Conservation (phyloP, 2,329 filamentous ascomycete genomes). For the Parafenestella ontariensis region DNA sequence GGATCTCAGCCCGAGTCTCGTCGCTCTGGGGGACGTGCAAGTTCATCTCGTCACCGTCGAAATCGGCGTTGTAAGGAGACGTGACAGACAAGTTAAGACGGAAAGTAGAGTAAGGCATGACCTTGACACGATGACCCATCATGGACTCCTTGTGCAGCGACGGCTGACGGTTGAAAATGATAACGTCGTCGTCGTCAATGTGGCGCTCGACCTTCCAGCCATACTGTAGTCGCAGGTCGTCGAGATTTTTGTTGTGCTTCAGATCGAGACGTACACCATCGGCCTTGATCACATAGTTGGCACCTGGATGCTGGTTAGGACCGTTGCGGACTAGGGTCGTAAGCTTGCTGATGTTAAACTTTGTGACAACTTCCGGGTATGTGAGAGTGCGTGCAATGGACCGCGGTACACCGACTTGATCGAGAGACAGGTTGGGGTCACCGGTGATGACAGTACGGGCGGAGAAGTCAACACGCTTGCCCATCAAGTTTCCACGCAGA, state of each 20-base stretch:
- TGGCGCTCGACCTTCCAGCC: conserved; percentile 99
- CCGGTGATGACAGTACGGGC: conserved; percentile 99
- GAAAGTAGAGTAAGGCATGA: conserved; percentile 99
- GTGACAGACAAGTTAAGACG: conserved; percentile 96
- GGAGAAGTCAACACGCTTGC: conserved; percentile 94
- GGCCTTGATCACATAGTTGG: conserved; percentile 93
- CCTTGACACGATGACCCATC: conserved; percentile 98
- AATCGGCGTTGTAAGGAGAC: conserved; percentile 99
- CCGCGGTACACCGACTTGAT: conserved; percentile 95
- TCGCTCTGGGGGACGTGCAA: conserved; percentile 98
- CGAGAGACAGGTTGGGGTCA: conserved; percentile 93
- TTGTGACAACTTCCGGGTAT: conserved; percentile 96
- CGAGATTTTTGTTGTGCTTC: conserved; percentile 87
- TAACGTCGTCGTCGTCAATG: conserved; percentile 93
- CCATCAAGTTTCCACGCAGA: conserved; percentile 98
- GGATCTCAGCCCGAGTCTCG: conserved; percentile 93
- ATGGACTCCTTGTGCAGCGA: conserved; percentile 99
- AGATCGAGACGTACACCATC: conserved; percentile 95
- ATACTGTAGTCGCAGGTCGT: conserved; percentile 86
- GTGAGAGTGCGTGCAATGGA: conserved; percentile 93
- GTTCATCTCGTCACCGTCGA: conserved; percentile 99
- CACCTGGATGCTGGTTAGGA: conserved; percentile 92
- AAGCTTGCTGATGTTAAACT: conserved; percentile 95
- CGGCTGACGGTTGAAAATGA: conserved; percentile 99
- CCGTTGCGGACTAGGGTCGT: conserved; percentile 90